A percentile compares a stretch with the other conserved stretches of the same genome.
Evolutionary conservation across 208 protist species (phyloP).

Genomic region (Angomonas deanei): DNA sequence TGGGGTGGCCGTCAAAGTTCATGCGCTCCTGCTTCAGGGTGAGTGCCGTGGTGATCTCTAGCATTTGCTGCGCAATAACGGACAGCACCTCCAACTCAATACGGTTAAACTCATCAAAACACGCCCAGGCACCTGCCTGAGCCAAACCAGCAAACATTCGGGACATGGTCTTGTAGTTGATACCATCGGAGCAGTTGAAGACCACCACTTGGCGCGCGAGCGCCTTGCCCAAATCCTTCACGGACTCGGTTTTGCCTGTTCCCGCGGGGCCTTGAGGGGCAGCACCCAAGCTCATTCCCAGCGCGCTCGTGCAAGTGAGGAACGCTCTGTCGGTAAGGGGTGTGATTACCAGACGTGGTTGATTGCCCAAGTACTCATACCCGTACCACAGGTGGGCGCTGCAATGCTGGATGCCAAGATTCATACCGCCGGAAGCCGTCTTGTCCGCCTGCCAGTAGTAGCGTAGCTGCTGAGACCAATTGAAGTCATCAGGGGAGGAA

Average conservation of each 20-base stretch:
- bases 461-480: constrained; percentile 92
- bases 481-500: constrained; percentile 75
- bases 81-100: constrained; percentile 96
- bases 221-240: constrained; percentile 93
- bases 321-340: constrained; percentile 95
- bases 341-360: constrained; percentile 95
- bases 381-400: constrained; percentile 90
- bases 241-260: constrained; percentile 96
- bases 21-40: constrained; percentile 72
- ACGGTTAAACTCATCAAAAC: constrained; percentile 98
- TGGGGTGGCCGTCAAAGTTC: constrained; percentile 92
- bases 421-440: constrained; percentile 40
- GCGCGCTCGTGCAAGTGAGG: constrained; percentile 90
- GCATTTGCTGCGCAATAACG: constrained; percentile 95
- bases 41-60: constrained; percentile 92
- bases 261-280: constrained; percentile 94
- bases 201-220: constrained; percentile 92
- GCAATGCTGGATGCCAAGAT: constrained; percentile 86
- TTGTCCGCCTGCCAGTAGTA: constrained; percentile 91
- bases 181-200: constrained; percentile 97
- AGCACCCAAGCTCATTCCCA: constrained; percentile 93
- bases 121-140: constrained; percentile 93
- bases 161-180: constrained; percentile 95
- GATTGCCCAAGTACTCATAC: constrained; percentile 96
- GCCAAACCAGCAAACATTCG: constrained; percentile 95